Evolutionary conservation across 345 rosid species (phyloP).

Genomic region (Eucalyptus globulus): DNA sequence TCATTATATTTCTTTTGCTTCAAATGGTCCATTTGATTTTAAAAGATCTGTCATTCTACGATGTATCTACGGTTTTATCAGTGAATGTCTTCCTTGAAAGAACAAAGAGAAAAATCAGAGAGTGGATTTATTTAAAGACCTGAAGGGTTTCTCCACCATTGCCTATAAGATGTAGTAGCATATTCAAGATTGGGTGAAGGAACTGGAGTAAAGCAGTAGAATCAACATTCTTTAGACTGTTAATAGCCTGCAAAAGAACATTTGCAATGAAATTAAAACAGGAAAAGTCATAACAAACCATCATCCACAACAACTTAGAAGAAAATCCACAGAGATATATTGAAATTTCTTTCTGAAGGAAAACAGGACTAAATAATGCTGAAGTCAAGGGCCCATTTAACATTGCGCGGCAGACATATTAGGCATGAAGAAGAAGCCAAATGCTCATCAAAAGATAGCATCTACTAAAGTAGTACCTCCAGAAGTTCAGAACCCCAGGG

Average conservation of each 20-base stretch:
- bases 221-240: constrained; percentile 96
- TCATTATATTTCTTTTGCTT: background rate
- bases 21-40: background rate
- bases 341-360: background rate
- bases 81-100: background rate
- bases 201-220: constrained; percentile 98
- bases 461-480: constrained; percentile 45
- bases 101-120: background rate
- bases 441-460: background rate
- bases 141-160: constrained; percentile 99
- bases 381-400: background rate
- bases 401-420: background rate
- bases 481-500: constrained; percentile 99
- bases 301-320: background rate
- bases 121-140: constrained; percentile 21
- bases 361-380: background rate
- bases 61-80: background rate
- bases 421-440: background rate
- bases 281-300: background rate
- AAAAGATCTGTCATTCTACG: background rate
- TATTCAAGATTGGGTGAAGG: constrained; percentile 89
- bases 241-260: constrained; percentile 68
- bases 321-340: background rate
- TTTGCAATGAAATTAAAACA: background rate
- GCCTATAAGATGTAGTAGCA: constrained; percentile 98